Conservation (phyloP, 139 green algal species). For the Micractinium conductrix region DNA sequence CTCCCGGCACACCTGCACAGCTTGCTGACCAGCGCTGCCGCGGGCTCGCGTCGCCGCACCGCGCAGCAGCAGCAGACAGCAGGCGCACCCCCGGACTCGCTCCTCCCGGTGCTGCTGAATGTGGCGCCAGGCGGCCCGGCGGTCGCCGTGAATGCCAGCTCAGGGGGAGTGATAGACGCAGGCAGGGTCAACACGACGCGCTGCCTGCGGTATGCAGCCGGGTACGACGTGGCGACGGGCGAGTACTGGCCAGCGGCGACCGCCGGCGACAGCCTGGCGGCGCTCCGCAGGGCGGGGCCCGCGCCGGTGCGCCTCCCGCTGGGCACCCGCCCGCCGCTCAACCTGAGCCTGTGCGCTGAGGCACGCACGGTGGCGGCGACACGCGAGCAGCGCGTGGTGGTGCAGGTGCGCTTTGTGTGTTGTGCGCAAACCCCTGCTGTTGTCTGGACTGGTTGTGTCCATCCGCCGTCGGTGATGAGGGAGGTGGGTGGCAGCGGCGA, state of each 20-base stretch:
- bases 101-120: background rate
- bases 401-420: background rate
- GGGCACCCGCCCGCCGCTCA: background rate
- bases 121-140: background rate
- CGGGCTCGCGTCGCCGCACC: too few species aligned
- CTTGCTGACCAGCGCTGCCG: too few species aligned
- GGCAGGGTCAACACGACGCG: background rate
- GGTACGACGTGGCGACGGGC: background rate
- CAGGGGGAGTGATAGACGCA: background rate
- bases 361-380: background rate
- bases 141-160: background rate
- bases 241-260: background rate
- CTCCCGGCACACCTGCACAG: too few species aligned
- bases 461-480: too few species aligned
- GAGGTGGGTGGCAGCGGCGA: too few species aligned
- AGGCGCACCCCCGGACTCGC: too few species aligned
- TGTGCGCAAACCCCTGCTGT: too few species aligned
- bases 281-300: too few species aligned
- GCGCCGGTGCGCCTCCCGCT: background rate
- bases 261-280: too few species aligned
- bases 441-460: background rate
- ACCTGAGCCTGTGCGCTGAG: background rate
- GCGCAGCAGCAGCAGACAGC: too few species aligned
- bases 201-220: constrained; percentile 1
- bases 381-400: background rate